Conservation (phyloP, 75 land plant species). For the Cupressus sempervirens region DNA sequence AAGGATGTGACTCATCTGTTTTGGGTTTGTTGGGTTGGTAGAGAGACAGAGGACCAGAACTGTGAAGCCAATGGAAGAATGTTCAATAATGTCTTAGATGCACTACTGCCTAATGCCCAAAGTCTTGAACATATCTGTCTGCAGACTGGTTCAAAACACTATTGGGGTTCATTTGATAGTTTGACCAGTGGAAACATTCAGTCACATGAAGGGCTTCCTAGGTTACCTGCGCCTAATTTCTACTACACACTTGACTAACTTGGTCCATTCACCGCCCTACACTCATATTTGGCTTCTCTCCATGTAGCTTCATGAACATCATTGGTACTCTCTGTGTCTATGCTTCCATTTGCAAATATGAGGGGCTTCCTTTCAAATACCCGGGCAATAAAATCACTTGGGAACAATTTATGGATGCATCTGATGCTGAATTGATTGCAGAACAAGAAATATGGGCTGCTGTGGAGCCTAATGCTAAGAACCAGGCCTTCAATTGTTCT, state of each 20-base stretch:
- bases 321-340: conserved; percentile 57
- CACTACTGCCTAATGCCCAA: conserved; percentile 51
- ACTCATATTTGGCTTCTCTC: conserved; percentile 65
- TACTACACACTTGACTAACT: conserved; percentile 53
- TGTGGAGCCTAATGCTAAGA: conserved; percentile 53
- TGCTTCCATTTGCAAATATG: conserved; percentile 63
- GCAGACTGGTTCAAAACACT: conserved; percentile 78
- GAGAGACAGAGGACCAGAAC: conserved; percentile 39
- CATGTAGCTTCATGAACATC: conserved; percentile 58
- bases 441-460: conserved; percentile 92
- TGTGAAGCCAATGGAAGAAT: conserved; percentile 39
- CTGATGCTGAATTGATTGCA: conserved; percentile 80
- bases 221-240: conserved; percentile 55
- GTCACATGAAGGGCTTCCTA: conserved; percentile 58
- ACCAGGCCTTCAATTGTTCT: conserved; percentile 64
- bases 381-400: conserved; percentile 53
- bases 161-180: conserved; percentile 53
- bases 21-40: conserved; percentile 54
- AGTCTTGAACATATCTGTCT: conserved; percentile 60
- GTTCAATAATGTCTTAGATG: conserved; percentile 56
- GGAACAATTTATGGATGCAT: conserved; percentile 52
- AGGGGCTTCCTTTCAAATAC: conserved; percentile 40
- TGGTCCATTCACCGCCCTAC: conserved; percentile 71
- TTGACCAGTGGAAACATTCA: conserved; percentile 13
- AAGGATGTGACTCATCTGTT: conserved; percentile 81